These are phyloP conservation scores for Aspergillus ochraceoroseus DNA, from an alignment of 2,329 filamentous ascomycete species.

Conservation along the genomic window DNA sequence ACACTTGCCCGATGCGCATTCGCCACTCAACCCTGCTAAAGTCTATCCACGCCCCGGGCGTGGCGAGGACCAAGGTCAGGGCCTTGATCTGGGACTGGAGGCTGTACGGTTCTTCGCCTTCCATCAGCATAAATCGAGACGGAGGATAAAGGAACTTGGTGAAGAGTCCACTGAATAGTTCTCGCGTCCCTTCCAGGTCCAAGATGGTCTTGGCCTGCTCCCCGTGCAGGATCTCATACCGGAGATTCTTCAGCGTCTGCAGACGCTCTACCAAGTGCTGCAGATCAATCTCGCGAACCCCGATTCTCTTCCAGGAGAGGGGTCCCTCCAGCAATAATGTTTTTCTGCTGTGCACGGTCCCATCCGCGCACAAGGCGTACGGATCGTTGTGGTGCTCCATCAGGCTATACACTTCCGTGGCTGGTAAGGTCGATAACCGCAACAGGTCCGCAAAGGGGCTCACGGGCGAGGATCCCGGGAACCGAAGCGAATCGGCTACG, in stretches of 20 bases:
- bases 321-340: slow-evolving; percentile 38
- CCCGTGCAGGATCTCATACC: slow-evolving; percentile 32
- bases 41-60: slow-evolving; percentile 46
- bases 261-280: slow-evolving; percentile 34
- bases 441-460: slow-evolving; percentile 19
- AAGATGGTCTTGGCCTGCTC: slow-evolving; percentile 34
- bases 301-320: slow-evolving; percentile 40
- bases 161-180: slow-evolving; percentile 37
- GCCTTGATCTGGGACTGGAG: slow-evolving; percentile 46
- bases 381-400: slow-evolving; percentile 34
- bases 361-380: slow-evolving; percentile 36
- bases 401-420: slow-evolving; percentile 33
- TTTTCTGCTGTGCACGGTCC: slow-evolving; percentile 35
- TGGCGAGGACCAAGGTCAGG: slow-evolving; percentile 41
- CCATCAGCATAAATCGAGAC: slow-evolving; percentile 24
- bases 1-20: slow-evolving; percentile 43
- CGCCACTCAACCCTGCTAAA: slow-evolving; percentile 47
- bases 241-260: slow-evolving; percentile 31
- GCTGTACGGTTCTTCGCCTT: slow-evolving; percentile 29
- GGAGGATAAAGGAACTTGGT: slow-evolving; percentile 38
- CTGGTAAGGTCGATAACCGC: slow-evolving; percentile 25
- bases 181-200: slow-evolving; percentile 30
- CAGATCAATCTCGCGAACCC: slow-evolving; percentile 38
- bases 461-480: slow-evolving; percentile 23
- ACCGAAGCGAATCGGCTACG: slow-evolving; percentile 36